These are phyloP conservation scores for Hypoxylon sp. DNA, from an alignment of 2,329 filamentous ascomycete genomes.

Conservation along the genomic window DNA sequence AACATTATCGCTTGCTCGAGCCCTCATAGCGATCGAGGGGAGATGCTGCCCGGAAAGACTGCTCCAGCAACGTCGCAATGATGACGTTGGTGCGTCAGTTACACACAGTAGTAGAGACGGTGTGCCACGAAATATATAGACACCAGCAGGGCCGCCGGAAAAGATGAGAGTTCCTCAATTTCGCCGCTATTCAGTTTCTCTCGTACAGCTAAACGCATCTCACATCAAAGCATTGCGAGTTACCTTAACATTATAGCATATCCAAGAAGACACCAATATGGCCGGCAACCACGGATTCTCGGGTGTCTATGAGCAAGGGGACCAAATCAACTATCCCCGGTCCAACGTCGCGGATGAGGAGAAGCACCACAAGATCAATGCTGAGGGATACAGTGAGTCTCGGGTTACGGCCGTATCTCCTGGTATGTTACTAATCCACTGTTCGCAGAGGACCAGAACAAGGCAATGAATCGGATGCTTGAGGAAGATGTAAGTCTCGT, in stretches of 20 bases:
- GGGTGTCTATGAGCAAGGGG: slow-evolving; percentile 41
- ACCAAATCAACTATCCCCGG: slow-evolving; percentile 47
- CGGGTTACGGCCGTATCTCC: background rate
- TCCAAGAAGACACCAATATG: slow-evolving; percentile 21
- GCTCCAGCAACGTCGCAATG: slow-evolving; percentile 28
- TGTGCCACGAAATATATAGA: slow-evolving; percentile 6
- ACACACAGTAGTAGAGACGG: slow-evolving; percentile 8
- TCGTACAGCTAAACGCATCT: background rate
- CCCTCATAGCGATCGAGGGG: slow-evolving; percentile 9
- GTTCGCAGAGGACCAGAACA: slow-evolving; percentile 44
- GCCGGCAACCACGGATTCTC: slow-evolving; percentile 33
- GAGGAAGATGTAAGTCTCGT: slow-evolving; percentile 47
- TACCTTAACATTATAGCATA: background rate
- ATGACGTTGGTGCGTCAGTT: slow-evolving; percentile 26
- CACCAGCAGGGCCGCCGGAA: background rate
- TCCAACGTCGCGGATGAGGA: slow-evolving; percentile 43
- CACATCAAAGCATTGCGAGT: background rate
- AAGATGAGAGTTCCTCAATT: background rate
- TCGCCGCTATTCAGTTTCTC: background rate
- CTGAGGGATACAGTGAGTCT: slow-evolving; percentile 48
- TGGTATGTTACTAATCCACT: slow-evolving; percentile 1
- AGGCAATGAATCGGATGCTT: slow-evolving; percentile 48
- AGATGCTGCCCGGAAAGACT: slow-evolving; percentile 8
- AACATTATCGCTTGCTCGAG: background rate
- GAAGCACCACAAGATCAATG: slow-evolving; percentile 47